phyloP scores from a whole-genome alignment of 2,329 filamentous ascomycete genomes.

The Cladorrhinum sp. region DNA sequence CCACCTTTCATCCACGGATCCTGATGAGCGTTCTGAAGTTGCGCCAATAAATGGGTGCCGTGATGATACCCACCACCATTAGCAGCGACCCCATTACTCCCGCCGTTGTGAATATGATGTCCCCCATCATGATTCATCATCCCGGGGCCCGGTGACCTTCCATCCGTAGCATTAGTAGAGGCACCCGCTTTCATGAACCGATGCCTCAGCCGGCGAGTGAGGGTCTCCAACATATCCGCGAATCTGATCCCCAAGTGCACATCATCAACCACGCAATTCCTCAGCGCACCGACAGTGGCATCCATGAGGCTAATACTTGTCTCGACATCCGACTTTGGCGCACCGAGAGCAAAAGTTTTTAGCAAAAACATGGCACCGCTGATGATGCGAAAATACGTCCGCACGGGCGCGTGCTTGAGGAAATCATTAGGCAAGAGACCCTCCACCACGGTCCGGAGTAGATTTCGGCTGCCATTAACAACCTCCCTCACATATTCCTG shows the following conservation, averaged over 20 bases:
- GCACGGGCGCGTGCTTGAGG: conserved; percentile 77
- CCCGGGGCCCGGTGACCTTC: conserved; percentile 32
- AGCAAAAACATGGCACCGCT: conserved; percentile 81
- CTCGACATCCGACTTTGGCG: conserved; percentile 73
- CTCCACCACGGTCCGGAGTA: conserved; percentile 74
- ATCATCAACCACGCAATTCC: conserved; percentile 78
- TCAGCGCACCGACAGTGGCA: conserved; percentile 67
- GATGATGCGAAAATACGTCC: conserved; percentile 84
- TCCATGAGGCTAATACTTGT: conserved; percentile 74
- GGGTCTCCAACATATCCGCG: conserved; percentile 74
- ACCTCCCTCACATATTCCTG: conserved; percentile 74
- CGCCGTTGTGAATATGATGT: neutral
- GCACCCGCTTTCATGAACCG: conserved; percentile 65
- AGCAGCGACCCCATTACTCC: neutral
- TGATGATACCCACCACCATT: neutral
- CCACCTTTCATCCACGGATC: conserved; percentile 33
- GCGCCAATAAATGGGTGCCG: conserved; percentile 15
- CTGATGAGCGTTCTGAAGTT: conserved; percentile 10
- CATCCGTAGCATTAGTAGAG: conserved; percentile 32
- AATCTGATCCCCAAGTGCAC: conserved; percentile 83
- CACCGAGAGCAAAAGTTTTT: conserved; percentile 79
- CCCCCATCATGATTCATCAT: conserved; percentile 16
- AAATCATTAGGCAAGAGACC: conserved; percentile 71
- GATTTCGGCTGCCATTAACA: conserved; percentile 71
- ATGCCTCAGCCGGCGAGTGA: conserved; percentile 70